Evolutionary conservation across 192 early-diverging fungal species (phyloP).

Genomic region (Backusella tuberculispora): DNA sequence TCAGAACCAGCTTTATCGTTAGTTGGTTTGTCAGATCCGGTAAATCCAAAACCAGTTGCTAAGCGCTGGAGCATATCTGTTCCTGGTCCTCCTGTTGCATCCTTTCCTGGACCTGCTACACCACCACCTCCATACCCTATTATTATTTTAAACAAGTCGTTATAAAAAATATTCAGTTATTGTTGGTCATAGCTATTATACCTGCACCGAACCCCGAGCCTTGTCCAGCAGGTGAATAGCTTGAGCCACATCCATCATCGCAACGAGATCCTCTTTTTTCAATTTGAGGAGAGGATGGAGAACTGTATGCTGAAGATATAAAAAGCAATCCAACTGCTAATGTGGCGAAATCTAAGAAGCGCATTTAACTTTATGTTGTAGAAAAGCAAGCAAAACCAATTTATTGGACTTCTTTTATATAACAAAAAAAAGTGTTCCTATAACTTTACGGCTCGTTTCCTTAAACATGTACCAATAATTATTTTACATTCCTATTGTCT

Average conservation of each 20-base stretch:
- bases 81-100: background rate
- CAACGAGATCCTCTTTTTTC: background rate
- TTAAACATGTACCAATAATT: background rate
- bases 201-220: background rate
- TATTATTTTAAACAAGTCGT: too few species aligned
- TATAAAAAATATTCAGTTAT: too few species aligned
- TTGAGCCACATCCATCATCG: background rate
- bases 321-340: background rate
- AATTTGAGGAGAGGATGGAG: background rate
- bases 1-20: background rate
- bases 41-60: constrained; percentile 1
- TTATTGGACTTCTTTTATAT: background rate
- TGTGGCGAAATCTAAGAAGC: background rate
- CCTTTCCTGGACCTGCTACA: background rate
- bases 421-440: background rate
- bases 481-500: background rate
- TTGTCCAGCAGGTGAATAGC: background rate
- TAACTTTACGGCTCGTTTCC: background rate
- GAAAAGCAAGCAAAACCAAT: background rate
- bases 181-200: background rate
- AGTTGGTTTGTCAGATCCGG: background rate
- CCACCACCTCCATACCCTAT: background rate
- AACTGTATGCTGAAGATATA: background rate
- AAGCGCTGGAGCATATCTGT: background rate
- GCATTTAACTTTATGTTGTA: background rate